Conservation (phyloP, 345 rosid genomes). For the Populus tremula region DNA sequence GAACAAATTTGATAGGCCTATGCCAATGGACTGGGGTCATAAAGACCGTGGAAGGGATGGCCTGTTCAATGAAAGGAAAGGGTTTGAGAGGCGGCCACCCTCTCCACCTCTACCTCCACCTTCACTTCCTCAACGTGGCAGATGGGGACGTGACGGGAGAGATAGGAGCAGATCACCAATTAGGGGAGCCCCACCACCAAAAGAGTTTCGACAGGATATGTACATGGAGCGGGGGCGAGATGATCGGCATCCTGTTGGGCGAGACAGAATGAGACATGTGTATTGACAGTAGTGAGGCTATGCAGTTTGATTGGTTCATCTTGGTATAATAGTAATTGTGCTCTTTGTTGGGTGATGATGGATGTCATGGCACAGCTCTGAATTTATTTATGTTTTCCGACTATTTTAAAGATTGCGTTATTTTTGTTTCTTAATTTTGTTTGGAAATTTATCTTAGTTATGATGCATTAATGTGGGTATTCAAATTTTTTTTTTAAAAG, state of each 20-base stretch:
- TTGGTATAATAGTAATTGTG: not conserved
- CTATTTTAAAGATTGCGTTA: not conserved
- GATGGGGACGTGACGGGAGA: slow-evolving; percentile 63
- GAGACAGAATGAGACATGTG: slow-evolving; percentile 53
- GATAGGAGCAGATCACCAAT: slow-evolving; percentile 82
- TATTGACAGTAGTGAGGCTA: slow-evolving; percentile 22
- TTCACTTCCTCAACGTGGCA: slow-evolving; percentile 41
- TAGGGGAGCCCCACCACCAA: slow-evolving; percentile 45
- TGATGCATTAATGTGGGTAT: not conserved
- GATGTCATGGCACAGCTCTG: not conserved
- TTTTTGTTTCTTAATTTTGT: not conserved
- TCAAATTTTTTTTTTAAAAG: not conserved
- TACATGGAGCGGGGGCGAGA: slow-evolving; percentile 56
- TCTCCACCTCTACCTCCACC: slow-evolving; percentile 44
- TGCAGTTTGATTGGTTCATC: not conserved
- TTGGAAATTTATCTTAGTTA: not conserved
- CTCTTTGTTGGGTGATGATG: not conserved
- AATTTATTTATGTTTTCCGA: not conserved
- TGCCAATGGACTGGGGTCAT: slow-evolving; percentile 51
- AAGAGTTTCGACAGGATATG: slow-evolving; percentile 53
- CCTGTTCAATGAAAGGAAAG: slow-evolving; percentile 53
- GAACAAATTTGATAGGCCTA: slow-evolving; percentile 56
- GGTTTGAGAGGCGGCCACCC: slow-evolving; percentile 47
- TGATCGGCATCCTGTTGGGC: slow-evolving; percentile 44
- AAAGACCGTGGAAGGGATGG: slow-evolving; percentile 57